phyloP scores from a whole-genome alignment of 148 eudicot species.

The Mesembryanthemum crystallinum region DNA sequence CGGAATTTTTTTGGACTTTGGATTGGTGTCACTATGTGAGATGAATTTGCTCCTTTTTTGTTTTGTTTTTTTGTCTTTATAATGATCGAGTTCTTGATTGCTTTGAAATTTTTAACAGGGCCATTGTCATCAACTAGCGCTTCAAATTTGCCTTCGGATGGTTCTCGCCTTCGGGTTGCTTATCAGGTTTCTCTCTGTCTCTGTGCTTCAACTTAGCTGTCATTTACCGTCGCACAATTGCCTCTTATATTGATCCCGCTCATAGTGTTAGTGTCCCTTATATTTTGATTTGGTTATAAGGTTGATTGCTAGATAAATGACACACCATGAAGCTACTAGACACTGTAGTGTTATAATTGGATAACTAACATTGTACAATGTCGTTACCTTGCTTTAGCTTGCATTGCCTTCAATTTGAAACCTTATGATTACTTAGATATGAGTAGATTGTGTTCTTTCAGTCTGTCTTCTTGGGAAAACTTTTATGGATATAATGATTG shows the following conservation, averaged over 20 bases:
- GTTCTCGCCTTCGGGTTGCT: conserved; percentile 33
- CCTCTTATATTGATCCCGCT: too few relatives aligned
- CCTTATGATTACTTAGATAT: too few relatives aligned
- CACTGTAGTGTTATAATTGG: neutral
- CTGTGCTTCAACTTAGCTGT: neutral
- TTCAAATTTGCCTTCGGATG: conserved; percentile 16
- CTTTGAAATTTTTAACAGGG: conserved; percentile 6
- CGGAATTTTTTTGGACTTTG: neutral
- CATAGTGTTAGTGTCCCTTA: neutral
- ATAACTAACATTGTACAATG: neutral
- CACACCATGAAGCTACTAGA: neutral
- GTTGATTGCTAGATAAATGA: neutral
- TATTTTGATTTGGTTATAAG: neutral
- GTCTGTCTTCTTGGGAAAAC: too few relatives aligned
- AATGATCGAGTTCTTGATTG: neutral
- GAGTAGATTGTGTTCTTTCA: too few relatives aligned
- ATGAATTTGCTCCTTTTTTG: neutral
- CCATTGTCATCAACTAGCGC: conserved; percentile 25
- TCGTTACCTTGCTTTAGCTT: neutral
- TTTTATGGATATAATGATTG: too few relatives aligned
- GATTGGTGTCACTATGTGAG: neutral
- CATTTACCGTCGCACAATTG: neutral
- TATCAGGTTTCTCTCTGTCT: conserved; percentile 26
- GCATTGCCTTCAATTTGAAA: neutral
- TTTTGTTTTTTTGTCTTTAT: neutral